Evolutionary conservation across 108 stramenopile species (phyloP).

Genomic region (Seminavis robusta): DNA sequence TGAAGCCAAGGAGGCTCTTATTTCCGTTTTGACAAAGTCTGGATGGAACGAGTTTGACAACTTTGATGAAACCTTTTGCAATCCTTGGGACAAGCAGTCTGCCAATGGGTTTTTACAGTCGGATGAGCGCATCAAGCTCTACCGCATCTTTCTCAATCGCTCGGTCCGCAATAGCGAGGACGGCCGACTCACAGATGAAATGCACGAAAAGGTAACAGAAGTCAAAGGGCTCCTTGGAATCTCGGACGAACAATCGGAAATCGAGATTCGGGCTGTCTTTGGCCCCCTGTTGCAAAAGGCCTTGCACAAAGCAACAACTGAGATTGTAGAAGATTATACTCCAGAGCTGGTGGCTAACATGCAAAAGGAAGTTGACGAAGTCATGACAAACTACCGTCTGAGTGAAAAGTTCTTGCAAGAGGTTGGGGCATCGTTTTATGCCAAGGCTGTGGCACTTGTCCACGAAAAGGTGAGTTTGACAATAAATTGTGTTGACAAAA

Average conservation of each 20-base stretch:
- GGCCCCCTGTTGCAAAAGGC: slow-evolving; percentile 73
- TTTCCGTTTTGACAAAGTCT: slow-evolving; percentile 53
- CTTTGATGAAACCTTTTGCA: slow-evolving; percentile 68
- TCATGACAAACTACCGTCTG: slow-evolving; percentile 45
- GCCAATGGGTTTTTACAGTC: slow-evolving; percentile 65
- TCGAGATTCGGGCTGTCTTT: slow-evolving; percentile 51
- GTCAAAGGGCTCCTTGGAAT: slow-evolving; percentile 68
- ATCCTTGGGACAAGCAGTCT: slow-evolving; percentile 61
- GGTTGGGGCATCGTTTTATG: slow-evolving; percentile 54
- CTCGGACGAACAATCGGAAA: slow-evolving; percentile 57
- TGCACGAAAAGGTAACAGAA: slow-evolving; percentile 36
- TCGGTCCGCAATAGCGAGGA: slow-evolving; percentile 50
- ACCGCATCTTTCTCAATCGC: slow-evolving; percentile 65
- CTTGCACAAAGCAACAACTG: slow-evolving; percentile 44
- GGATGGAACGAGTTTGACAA: slow-evolving; percentile 71
- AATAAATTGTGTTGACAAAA: background rate
- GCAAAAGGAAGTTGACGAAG: slow-evolving; percentile 47
- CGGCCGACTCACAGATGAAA: slow-evolving; percentile 65
- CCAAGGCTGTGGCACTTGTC: slow-evolving; percentile 50
- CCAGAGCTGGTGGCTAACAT: slow-evolving; percentile 61
- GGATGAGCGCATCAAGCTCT: slow-evolving; percentile 65
- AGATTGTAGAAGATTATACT: slow-evolving; percentile 69
- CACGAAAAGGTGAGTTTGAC: slow-evolving; percentile 26
- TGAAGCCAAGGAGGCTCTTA: slow-evolving; percentile 63
- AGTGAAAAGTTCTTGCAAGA: slow-evolving; percentile 60